phyloP scores from a whole-genome alignment of 2,329 filamentous ascomycete genomes.

The Fusarium praegraminearum region DNA sequence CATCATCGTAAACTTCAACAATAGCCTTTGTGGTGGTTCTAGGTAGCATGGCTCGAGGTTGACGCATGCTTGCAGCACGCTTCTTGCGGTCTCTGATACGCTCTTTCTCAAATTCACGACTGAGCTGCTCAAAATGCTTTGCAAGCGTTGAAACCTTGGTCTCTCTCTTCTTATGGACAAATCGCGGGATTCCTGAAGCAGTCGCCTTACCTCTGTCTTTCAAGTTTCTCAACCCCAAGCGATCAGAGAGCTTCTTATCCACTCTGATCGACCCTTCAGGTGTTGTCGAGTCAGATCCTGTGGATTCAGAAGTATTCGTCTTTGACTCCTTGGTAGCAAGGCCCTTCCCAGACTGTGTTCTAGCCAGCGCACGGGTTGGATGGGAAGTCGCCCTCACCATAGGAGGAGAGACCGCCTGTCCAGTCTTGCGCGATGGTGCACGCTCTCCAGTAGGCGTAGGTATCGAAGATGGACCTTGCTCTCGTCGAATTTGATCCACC shows the following conservation, averaged over 20 bases:
- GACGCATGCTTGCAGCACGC: constrained; percentile 78
- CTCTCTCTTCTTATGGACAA: constrained; percentile 79
- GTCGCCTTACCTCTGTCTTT: constrained; percentile 69
- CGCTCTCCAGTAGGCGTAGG: constrained; percentile 50
- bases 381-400: constrained; percentile 67
- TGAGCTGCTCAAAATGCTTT: constrained; percentile 96
- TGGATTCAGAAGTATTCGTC: constrained; percentile 44
- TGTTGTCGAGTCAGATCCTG: constrained; percentile 38
- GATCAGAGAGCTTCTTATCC: constrained; percentile 84
- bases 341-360: constrained; percentile 61
- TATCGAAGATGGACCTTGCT: constrained; percentile 55
- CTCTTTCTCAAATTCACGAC: constrained; percentile 96
- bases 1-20: constrained; percentile 94
- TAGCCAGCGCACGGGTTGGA: constrained; percentile 60
- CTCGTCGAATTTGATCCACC: constrained; percentile 64
- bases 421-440: constrained; percentile 59
- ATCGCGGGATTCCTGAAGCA: constrained; percentile 88
- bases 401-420: constrained; percentile 62
- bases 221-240: constrained; percentile 73
- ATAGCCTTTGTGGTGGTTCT: constrained; percentile 94
- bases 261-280: constrained; percentile 59
- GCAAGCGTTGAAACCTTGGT: constrained; percentile 91
- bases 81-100: constrained; percentile 86
- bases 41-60: constrained; percentile 83
- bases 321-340: constrained; percentile 53